These are phyloP conservation scores for Allium sativum DNA, from an alignment of 106 monocot genomes.

Conservation along the genomic window DNA sequence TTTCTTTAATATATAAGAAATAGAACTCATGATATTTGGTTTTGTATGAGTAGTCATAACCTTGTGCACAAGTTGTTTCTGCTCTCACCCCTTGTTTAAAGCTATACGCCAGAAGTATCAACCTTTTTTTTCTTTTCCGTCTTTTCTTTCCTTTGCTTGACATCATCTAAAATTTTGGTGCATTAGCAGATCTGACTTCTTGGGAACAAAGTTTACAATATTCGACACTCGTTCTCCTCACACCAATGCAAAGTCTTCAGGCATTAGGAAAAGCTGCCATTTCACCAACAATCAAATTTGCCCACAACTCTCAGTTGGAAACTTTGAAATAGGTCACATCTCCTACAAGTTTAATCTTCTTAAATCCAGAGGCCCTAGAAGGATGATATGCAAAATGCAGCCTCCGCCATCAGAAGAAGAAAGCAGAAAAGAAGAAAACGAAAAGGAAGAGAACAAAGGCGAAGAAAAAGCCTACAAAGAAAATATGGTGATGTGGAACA, in stretches of 20 bases:
- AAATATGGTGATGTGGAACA: conserved; percentile 39
- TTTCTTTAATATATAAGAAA: neutral
- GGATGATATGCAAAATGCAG: conserved; percentile 43
- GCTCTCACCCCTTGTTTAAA: no score
- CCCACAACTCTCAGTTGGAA: conserved; percentile 48
- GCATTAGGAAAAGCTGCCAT: conserved; percentile 25
- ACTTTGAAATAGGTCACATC: conserved; percentile 49
- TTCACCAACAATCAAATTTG: conserved; percentile 59
- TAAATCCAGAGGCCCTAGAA: conserved; percentile 57
- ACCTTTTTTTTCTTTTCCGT: neutral
- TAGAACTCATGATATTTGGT: no score
- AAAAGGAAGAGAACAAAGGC: conserved; percentile 1
- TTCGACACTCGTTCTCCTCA: conserved; percentile 64
- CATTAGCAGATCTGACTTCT: conserved; percentile 64
- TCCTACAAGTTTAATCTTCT: conserved; percentile 65
- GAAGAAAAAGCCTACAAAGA: neutral
- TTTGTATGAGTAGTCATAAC: no score
- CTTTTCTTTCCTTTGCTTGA: neutral
- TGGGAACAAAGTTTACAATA: conserved; percentile 68
- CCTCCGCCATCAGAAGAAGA: conserved; percentile 5
- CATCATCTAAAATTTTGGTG: neutral
- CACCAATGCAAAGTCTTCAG: conserved; percentile 47
- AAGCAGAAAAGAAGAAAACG: neutral
- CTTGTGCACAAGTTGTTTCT: no score
- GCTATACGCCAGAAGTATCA: neutral